phyloP scores from a whole-genome alignment of 768 basidiomycete genomes.

The Suillus alpinus region DNA sequence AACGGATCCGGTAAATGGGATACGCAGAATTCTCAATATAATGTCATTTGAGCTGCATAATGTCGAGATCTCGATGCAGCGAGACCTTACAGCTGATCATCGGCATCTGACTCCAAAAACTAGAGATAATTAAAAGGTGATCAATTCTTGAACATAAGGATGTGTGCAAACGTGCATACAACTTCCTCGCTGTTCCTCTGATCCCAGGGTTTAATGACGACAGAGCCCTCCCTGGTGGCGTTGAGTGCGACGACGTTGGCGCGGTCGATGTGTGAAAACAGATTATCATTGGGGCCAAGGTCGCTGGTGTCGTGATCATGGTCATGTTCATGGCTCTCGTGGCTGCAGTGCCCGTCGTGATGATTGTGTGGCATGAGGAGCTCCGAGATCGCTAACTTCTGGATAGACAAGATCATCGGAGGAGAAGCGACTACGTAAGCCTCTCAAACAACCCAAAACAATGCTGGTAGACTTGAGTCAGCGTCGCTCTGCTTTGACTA shows the following conservation, averaged over 20 bases:
- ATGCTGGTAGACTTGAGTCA: not conserved
- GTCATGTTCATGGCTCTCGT: conserved; percentile 60
- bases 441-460: not conserved
- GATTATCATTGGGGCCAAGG: conserved; percentile 60
- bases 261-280: conserved; percentile 75
- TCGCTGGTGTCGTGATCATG: conserved; percentile 41
- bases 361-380: conserved; percentile 44
- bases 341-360: conserved; percentile 48
- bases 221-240: conserved; percentile 45
- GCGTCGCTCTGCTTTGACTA: not conserved
- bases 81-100: conserved; percentile 76
- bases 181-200: conserved; percentile 64
- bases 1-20: conserved; percentile 88
- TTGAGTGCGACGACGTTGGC: conserved; percentile 82
- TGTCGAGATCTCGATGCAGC: not conserved
- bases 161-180: conserved; percentile 39
- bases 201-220: conserved; percentile 87
- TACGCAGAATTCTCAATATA: conserved; percentile 64
- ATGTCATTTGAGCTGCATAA: conserved; percentile 7
- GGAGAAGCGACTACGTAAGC: not conserved
- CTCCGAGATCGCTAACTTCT: conserved; percentile 4
- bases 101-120: conserved; percentile 87
- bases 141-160: conserved; percentile 1
- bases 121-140: conserved; percentile 27
- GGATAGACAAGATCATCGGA: not conserved